phyloP scores from a whole-genome alignment of 306 rosid genomes.

The Glycine tomentella region DNA sequence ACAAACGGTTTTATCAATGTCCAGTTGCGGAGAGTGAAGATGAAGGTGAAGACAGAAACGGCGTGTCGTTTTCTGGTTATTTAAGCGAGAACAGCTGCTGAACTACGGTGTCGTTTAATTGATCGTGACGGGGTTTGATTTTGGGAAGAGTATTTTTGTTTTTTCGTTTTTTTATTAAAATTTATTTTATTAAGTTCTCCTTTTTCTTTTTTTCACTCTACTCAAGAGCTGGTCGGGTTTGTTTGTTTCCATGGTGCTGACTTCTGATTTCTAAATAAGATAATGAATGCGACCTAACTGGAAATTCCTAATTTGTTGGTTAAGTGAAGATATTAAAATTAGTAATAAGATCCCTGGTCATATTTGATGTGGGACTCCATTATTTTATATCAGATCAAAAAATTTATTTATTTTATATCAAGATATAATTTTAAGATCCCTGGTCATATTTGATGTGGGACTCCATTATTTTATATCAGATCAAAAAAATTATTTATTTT shows the following conservation, averaged over 20 bases:
- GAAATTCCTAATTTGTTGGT: conserved; percentile 13
- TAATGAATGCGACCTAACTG: conserved; percentile 1
- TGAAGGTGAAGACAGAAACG: conserved; percentile 33
- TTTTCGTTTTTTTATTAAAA: neutral
- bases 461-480: no score
- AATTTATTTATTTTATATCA: no score
- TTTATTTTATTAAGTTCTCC: neutral
- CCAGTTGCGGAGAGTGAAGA: conserved; percentile 41
- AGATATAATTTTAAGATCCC: no score
- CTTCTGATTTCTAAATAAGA: conserved; percentile 13
- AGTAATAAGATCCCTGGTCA: neutral
- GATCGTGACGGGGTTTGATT: neutral
- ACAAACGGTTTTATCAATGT: conserved; percentile 19
- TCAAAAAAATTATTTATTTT: no score
- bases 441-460: no score
- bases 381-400: neutral
- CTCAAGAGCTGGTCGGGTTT: conserved; percentile 37
- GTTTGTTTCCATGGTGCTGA: conserved; percentile 7
- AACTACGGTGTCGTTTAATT: conserved; percentile 46
- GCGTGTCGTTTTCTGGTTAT: conserved; percentile 44
- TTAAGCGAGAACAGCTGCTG: conserved; percentile 1
- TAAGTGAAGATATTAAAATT: neutral
- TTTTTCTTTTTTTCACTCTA: conserved; percentile 49
- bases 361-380: neutral
- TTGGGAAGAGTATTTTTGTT: neutral